These are phyloP conservation scores for Leishmania lainsoni DNA, from an alignment of 208 protist species.

Conservation along the genomic window DNA sequence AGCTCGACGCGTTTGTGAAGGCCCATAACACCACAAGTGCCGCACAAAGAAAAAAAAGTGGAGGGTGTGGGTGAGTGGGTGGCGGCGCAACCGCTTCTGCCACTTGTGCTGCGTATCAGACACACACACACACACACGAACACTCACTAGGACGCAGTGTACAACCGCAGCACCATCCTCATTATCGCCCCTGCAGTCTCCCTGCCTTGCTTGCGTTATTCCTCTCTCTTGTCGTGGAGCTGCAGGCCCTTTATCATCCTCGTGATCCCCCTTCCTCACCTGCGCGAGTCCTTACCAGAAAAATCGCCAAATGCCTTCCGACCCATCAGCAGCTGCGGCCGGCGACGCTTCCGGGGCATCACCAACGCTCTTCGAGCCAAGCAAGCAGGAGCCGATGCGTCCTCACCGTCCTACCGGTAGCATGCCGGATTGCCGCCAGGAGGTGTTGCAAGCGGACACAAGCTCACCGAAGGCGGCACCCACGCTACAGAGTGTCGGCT, in stretches of 20 bases:
- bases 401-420: slow-evolving; percentile 29
- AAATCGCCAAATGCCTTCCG: not conserved
- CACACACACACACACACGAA: not conserved
- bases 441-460: not conserved
- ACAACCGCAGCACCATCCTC: not conserved
- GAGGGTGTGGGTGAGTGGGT: not conserved
- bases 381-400: slow-evolving; percentile 33
- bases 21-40: not conserved
- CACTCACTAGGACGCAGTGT: not conserved
- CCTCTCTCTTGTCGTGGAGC: not conserved
- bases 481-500: slow-evolving; percentile 28
- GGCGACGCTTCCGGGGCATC: not conserved
- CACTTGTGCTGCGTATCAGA: not conserved
- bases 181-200: not conserved
- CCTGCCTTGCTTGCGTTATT: not conserved
- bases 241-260: no score
- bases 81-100: no score
- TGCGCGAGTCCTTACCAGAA: not conserved
- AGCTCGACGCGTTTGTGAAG: not conserved
- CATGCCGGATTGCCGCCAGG: slow-evolving; percentile 11
- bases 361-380: slow-evolving; percentile 35
- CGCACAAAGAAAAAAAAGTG: not conserved
- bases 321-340: not conserved
- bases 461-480: slow-evolving; percentile 20
- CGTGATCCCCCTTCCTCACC: not conserved